Conservation (phyloP, 768 basidiomycete genomes). For the Russula compacta region DNA sequence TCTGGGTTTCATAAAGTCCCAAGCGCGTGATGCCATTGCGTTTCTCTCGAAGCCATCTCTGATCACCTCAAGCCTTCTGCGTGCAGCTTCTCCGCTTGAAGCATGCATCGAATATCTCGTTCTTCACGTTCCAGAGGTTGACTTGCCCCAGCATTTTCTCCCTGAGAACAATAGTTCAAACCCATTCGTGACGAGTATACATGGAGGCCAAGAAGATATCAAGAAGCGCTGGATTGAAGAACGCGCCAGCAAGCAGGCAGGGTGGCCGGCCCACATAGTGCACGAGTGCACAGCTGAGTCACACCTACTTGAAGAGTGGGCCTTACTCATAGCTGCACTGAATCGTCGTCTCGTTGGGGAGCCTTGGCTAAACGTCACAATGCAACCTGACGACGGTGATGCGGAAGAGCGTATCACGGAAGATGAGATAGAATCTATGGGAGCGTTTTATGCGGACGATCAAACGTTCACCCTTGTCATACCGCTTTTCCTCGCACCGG, state of each 20-base stretch:
- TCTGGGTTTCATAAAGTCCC: slow-evolving; percentile 57
- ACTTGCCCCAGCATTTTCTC: slow-evolving; percentile 68
- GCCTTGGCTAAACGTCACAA: slow-evolving; percentile 21
- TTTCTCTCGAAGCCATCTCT: slow-evolving; percentile 50
- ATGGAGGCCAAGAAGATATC: slow-evolving; percentile 53
- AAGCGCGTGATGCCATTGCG: slow-evolving; percentile 43
- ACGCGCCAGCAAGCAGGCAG: slow-evolving; percentile 72
- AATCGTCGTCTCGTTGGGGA: slow-evolving; percentile 47
- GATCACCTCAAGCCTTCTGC: slow-evolving; percentile 53
- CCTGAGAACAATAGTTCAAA: slow-evolving; percentile 56
- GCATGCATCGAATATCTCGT: slow-evolving; percentile 81
- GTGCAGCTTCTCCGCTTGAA: slow-evolving; percentile 52
- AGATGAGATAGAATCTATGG: slow-evolving; percentile 31
- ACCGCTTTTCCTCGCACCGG: slow-evolving; percentile 54
- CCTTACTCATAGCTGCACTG: slow-evolving; percentile 45
- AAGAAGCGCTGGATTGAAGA: slow-evolving; percentile 75
- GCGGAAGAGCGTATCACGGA: slow-evolving; percentile 32
- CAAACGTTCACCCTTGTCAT: slow-evolving; percentile 39
- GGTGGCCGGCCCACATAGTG: slow-evolving; percentile 68
- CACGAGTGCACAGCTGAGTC: slow-evolving; percentile 39
- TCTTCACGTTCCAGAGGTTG: slow-evolving; percentile 77
- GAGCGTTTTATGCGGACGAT: slow-evolving; percentile 39
- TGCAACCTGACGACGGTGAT: slow-evolving; percentile 1
- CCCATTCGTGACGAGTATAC: slow-evolving; percentile 56
- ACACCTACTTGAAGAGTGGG: slow-evolving; percentile 39